Conservation (phyloP, 345 rosid species). For the Populus simonii region DNA sequence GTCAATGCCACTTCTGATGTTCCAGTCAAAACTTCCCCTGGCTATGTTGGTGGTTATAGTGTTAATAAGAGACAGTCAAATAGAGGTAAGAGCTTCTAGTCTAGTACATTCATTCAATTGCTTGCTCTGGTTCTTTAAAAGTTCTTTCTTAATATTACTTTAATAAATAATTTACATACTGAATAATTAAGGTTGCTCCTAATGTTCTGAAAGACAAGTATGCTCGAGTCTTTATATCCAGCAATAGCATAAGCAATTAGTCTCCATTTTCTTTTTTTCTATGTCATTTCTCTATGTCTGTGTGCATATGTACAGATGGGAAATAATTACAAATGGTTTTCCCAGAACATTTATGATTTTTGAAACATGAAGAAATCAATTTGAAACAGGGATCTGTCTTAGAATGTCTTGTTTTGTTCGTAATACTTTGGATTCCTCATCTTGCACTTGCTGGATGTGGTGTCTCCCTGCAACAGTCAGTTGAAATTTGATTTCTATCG, state of each 20-base stretch:
- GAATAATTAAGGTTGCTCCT: neutral
- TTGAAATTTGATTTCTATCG: neutral
- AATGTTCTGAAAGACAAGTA: neutral
- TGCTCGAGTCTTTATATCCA: neutral
- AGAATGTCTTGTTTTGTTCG: neutral
- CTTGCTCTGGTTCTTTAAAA: conserved; percentile 5
- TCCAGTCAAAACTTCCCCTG: conserved; percentile 56
- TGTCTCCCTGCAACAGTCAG: neutral
- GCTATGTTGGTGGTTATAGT: conserved; percentile 64
- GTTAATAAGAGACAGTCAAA: conserved; percentile 66
- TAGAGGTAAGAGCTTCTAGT: conserved; percentile 50
- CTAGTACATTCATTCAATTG: neutral
- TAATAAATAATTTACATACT: neutral
- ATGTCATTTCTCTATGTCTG: neutral
- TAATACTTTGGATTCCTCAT: neutral
- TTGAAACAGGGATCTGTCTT: neutral
- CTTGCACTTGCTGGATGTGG: neutral
- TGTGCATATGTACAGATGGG: neutral
- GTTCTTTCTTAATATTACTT: neutral
- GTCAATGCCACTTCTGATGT: conserved; percentile 46
- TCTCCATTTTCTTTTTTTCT: neutral
- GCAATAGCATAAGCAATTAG: neutral
- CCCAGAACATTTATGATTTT: neutral
- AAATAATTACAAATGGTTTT: neutral
- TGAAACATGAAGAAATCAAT: neutral